These are phyloP conservation scores for Phytopythium mirpurense DNA, from an alignment of 352 stramenopile genomes.

Conservation along the genomic window DNA sequence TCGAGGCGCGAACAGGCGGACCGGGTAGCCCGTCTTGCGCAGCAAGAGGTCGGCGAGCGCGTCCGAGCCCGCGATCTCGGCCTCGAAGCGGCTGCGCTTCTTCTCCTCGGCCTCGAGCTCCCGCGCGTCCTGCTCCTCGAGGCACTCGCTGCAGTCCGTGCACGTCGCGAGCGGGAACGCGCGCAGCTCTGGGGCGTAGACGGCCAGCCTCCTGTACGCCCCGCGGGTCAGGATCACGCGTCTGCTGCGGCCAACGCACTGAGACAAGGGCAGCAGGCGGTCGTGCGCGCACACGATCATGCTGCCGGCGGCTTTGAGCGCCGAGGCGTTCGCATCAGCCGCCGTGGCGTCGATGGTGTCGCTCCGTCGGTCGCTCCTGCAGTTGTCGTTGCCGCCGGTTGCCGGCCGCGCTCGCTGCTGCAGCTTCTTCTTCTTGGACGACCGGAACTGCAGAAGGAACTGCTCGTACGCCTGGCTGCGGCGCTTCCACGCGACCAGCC, in stretches of 20 bases:
- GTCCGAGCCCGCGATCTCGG: conserved; percentile 54
- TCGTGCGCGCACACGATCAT: conserved; percentile 70
- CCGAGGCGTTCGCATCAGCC: conserved; percentile 25
- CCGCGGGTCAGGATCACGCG: conserved; percentile 48
- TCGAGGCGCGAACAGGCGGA: conserved; percentile 65
- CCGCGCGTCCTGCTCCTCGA: conserved; percentile 43
- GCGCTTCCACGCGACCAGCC: conserved; percentile 70
- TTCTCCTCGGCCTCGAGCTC: conserved; percentile 47
- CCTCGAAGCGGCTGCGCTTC: conserved; percentile 58
- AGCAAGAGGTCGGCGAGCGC: conserved; percentile 65
- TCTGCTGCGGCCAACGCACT: conserved; percentile 57
- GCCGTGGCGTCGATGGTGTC: conserved; percentile 15
- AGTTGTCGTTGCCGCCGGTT: conserved; percentile 19
- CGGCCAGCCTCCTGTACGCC: conserved; percentile 37
- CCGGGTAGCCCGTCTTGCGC: conserved; percentile 75
- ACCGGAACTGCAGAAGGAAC: conserved; percentile 64
- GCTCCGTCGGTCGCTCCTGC: neutral
- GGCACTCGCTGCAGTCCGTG: conserved; percentile 53
- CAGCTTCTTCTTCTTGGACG: conserved; percentile 60
- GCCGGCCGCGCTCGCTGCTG: conserved; percentile 27
- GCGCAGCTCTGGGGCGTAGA: conserved; percentile 55
- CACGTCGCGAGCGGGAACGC: conserved; percentile 44
- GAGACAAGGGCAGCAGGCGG: conserved; percentile 37
- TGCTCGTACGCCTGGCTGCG: conserved; percentile 69
- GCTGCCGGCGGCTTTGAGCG: conserved; percentile 17